Conservation (phyloP, 75 land plant genomes). For the Sequoiadendron giganteum region DNA sequence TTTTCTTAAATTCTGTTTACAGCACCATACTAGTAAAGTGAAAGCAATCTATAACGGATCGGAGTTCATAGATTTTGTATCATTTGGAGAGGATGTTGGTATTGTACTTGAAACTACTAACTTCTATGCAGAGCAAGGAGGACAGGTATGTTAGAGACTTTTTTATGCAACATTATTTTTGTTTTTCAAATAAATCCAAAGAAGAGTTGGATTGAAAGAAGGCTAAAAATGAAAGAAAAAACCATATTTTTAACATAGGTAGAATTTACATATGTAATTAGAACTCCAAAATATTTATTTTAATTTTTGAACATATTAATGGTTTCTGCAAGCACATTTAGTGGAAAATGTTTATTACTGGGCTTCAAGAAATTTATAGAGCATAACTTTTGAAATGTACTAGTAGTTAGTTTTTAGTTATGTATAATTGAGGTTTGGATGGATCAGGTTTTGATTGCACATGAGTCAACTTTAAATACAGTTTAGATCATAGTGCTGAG, state of each 20-base stretch:
- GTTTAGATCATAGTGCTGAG: background rate
- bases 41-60: slow-evolving; percentile 76
- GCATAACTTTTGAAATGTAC: background rate
- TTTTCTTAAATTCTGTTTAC: slow-evolving; percentile 11
- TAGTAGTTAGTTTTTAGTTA: background rate
- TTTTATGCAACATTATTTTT: background rate
- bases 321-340: too few relatives aligned
- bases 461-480: background rate
- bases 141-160: slow-evolving; percentile 93
- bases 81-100: slow-evolving; percentile 62
- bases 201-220: background rate
- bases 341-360: background rate
- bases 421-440: background rate
- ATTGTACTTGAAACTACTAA: slow-evolving; percentile 73
- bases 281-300: background rate
- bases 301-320: background rate
- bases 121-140: slow-evolving; percentile 99
- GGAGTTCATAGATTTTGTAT: slow-evolving; percentile 48
- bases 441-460: background rate
- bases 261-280: background rate
- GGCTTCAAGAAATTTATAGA: background rate
- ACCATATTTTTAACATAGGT: background rate
- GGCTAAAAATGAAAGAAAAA: background rate
- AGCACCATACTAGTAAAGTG: slow-evolving; percentile 71
- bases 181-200: background rate